A percentile compares a stretch with the other conserved stretches of the same genome.
Conservation (phyloP, 768 basidiomycete species). For the Punctularia strigosozonata region DNA sequence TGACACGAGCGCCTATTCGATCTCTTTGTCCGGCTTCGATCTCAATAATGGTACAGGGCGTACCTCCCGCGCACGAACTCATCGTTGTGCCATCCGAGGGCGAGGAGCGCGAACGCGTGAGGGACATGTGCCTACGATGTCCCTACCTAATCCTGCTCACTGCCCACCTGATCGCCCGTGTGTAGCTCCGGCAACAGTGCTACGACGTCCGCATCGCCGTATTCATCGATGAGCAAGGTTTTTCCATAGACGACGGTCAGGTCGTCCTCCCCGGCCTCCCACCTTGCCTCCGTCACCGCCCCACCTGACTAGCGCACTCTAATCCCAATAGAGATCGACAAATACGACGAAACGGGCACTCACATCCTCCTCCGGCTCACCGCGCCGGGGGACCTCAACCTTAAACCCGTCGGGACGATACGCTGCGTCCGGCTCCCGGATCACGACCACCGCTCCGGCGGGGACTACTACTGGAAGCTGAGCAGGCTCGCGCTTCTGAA, state of each 20-base stretch:
- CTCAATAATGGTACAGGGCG: not conserved
- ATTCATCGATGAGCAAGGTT: conserved; percentile 57
- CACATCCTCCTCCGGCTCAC: conserved; percentile 65
- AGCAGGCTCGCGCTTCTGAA: conserved; percentile 58
- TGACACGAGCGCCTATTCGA: no score
- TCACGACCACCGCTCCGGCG: conserved; percentile 25
- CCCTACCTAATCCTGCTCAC: no score
- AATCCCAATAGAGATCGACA: no score
- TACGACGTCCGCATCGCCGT: conserved; percentile 48
- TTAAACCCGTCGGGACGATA: conserved; percentile 60
- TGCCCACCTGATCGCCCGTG: no score
- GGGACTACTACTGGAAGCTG: conserved; percentile 52
- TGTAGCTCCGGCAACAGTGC: conserved; percentile 48
- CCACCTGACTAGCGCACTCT: conserved; percentile 2
- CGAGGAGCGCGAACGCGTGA: no score
- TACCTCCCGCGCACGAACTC: conserved; percentile 48
- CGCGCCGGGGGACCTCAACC: no score
- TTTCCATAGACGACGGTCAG: conserved; percentile 66
- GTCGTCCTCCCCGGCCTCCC: conserved; percentile 21
- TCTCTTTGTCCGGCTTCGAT: not conserved
- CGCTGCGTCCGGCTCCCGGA: no score
- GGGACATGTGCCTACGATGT: no score
- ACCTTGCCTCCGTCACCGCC: conserved; percentile 5
- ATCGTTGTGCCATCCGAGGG: conserved; percentile 29
- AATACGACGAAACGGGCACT: conserved; percentile 48